These are phyloP conservation scores for Amanita pseudoporphyria DNA, from an alignment of 768 basidiomycete species.

Conservation along the genomic window DNA sequence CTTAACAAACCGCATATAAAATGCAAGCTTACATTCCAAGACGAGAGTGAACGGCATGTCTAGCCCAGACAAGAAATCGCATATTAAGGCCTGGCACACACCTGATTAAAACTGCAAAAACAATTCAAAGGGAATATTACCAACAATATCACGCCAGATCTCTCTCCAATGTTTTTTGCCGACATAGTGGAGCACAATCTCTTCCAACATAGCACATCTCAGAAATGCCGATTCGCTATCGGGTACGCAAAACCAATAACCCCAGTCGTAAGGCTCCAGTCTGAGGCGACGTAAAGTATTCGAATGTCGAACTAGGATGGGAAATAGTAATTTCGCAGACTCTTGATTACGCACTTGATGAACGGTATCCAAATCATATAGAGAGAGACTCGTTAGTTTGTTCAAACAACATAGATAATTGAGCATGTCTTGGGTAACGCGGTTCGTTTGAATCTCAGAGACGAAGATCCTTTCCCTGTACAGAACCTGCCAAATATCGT, in stretches of 20 bases:
- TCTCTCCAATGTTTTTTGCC: background rate
- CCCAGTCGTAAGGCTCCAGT: slow-evolving; percentile 6
- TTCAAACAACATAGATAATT: background rate
- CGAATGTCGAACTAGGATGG: background rate
- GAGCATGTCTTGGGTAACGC: background rate
- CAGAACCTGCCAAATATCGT: slow-evolving; percentile 1
- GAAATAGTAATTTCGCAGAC: background rate
- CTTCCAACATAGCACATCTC: background rate
- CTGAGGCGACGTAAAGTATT: background rate
- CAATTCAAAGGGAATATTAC: background rate
- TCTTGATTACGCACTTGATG: background rate
- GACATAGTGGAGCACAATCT: slow-evolving; percentile 3
- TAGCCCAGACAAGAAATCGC: background rate
- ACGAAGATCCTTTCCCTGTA: background rate
- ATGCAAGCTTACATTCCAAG: background rate
- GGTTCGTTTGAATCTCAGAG: background rate
- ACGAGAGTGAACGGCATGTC: background rate
- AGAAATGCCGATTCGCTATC: background rate
- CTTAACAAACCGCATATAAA: background rate
- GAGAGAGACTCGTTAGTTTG: background rate
- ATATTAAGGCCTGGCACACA: background rate
- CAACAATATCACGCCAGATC: background rate
- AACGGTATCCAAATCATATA: background rate
- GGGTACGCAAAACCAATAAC: background rate
- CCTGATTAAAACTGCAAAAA: background rate